Evolutionary conservation across 2,329 filamentous ascomycete species (phyloP).

Genomic region (Aspergillus unguis): DNA sequence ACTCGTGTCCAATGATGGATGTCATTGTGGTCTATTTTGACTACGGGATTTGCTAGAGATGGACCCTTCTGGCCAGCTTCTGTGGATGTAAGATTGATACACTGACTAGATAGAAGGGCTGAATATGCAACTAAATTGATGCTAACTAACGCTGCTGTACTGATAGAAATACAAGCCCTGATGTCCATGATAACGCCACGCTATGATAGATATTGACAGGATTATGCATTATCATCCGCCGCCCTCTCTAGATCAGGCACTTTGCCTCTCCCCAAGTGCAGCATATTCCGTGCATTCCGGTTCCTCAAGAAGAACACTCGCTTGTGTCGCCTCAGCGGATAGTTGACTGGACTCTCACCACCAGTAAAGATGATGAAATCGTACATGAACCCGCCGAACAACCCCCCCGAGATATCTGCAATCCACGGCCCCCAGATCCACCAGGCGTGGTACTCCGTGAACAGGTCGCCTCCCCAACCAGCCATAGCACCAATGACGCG

Average conservation of each 20-base stretch:
- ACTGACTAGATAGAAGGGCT: too few species aligned
- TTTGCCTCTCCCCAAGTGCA: constrained; percentile 15
- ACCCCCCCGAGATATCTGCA: constrained; percentile 31
- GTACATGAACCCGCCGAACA: constrained; percentile 34
- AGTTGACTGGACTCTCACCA: constrained; percentile 38
- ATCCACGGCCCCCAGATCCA: constrained; percentile 38
- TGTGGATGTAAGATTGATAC: too few species aligned
- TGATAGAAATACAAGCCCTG: too few species aligned
- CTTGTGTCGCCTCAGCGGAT: constrained; percentile 42
- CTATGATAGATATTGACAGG: neutral
- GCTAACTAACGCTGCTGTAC: too few species aligned
- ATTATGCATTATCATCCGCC: neutral
- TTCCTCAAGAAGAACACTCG: constrained; percentile 33
- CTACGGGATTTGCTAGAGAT: too few species aligned
- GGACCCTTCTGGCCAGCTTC: too few species aligned
- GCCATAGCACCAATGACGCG: constrained; percentile 31
- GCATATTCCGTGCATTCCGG: constrained; percentile 20
- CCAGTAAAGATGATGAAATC: constrained; percentile 40
- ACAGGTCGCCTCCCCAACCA: constrained; percentile 30
- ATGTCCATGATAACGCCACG: too few species aligned
- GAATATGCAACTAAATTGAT: too few species aligned
- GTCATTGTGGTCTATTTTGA: too few species aligned
- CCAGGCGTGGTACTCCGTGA: constrained; percentile 28
- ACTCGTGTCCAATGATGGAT: too few species aligned
- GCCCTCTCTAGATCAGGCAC: constrained; percentile 21